Evolutionary conservation across 2,329 filamentous ascomycete genomes (phyloP).

Genomic region (Trichophyton rubrum): DNA sequence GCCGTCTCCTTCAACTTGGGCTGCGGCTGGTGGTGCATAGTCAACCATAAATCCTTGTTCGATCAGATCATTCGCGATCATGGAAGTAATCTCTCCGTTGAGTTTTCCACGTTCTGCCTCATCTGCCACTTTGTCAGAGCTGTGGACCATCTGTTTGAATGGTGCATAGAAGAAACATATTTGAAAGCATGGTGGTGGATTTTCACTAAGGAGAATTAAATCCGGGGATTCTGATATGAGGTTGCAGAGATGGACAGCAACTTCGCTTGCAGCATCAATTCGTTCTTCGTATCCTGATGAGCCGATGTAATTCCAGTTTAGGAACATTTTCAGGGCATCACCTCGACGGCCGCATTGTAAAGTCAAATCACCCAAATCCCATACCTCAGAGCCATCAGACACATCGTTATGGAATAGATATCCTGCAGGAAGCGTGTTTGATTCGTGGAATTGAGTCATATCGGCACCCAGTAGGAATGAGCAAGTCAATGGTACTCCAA

Average conservation of each 20-base stretch:
- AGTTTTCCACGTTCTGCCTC: slow-evolving; percentile 29
- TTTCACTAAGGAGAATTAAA: slow-evolving; percentile 60
- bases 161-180: slow-evolving; percentile 85
- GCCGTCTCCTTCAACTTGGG: slow-evolving; percentile 42
- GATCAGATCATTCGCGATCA: slow-evolving; percentile 44
- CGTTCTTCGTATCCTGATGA: slow-evolving; percentile 55
- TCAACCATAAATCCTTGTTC: slow-evolving; percentile 56
- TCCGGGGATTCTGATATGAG: slow-evolving; percentile 44
- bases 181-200: slow-evolving; percentile 77
- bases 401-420: slow-evolving; percentile 62
- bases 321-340: slow-evolving; percentile 74
- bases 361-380: slow-evolving; percentile 85
- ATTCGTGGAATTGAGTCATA: slow-evolving; percentile 60
- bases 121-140: slow-evolving; percentile 18
- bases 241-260: slow-evolving; percentile 55
- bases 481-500: slow-evolving; percentile 80
- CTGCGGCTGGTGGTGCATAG: slow-evolving; percentile 43
- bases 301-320: slow-evolving; percentile 86
- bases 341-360: slow-evolving; percentile 83
- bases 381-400: slow-evolving; percentile 46
- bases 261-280: slow-evolving; percentile 60
- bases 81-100: slow-evolving; percentile 46
- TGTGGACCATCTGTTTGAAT: slow-evolving; percentile 37
- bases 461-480: slow-evolving; percentile 76
- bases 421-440: slow-evolving; percentile 75